Percentiles rank a stretch among this genome's conserved stretches.
Evolutionary conservation across 768 basidiomycete genomes (phyloP).

Genomic region (Cubamyces sp.): DNA sequence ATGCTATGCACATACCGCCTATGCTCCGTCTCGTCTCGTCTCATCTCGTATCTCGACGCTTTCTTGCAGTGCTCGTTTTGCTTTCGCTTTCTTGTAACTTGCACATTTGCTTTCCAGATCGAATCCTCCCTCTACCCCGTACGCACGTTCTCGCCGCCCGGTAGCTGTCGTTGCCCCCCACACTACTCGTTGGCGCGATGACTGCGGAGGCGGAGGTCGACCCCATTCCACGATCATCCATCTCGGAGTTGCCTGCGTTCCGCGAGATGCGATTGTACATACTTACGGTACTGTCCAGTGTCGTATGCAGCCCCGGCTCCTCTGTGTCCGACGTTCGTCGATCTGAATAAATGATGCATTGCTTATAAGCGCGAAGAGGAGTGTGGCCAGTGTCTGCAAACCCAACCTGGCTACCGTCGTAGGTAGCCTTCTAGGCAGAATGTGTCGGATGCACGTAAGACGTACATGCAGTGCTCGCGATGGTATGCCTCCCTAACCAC

Average conservation of each 20-base stretch:
- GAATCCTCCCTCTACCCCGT: background rate
- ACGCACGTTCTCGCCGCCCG: background rate
- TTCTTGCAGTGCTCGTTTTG: slow-evolving; percentile 20
- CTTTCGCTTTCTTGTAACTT: slow-evolving; percentile 8
- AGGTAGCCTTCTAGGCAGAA: too few relatives aligned
- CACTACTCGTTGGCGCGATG: background rate
- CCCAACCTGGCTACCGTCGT: too few relatives aligned
- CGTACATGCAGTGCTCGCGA: too few relatives aligned
- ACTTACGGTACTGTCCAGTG: slow-evolving; percentile 18
- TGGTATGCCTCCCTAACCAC: too few relatives aligned
- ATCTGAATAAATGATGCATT: slow-evolving; percentile 29
- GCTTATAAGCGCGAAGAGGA: too few relatives aligned
- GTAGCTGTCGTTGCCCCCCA: background rate
- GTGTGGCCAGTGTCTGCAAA: too few relatives aligned
- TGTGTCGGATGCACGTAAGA: too few relatives aligned
- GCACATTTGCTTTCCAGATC: slow-evolving; percentile 3
- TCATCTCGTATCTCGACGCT: slow-evolving; percentile 15
- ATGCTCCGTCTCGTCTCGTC: slow-evolving; percentile 30
- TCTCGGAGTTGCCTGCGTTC: slow-evolving; percentile 21
- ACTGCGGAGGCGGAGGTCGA: slow-evolving; percentile 8
- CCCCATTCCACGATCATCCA: slow-evolving; percentile 19
- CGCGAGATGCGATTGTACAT: slow-evolving; percentile 25
- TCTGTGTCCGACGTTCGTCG: slow-evolving; percentile 26
- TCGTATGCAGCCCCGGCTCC: slow-evolving; percentile 27
- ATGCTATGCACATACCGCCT: slow-evolving; percentile 39